Percentiles rank a stretch among this genome's conserved stretches.
phyloP scores from a whole-genome alignment of 257 asterid genomes.

The Przewalskia tangutica region DNA sequence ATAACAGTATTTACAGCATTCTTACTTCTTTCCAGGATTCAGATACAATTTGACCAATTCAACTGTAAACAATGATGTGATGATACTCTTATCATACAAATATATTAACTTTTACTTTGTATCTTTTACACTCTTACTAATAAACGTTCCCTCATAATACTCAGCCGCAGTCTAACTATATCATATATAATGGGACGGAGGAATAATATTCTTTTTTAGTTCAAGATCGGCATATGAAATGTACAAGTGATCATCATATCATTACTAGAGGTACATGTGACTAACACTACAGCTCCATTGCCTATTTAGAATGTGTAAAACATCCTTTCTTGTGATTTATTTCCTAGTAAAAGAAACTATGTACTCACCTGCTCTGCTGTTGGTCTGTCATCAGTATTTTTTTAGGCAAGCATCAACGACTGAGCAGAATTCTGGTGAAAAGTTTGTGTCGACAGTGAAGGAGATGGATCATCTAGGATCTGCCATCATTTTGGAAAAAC shows the following conservation, averaged over 20 bases:
- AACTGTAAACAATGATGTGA: background rate
- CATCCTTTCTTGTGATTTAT: background rate
- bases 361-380: slow-evolving; percentile 88
- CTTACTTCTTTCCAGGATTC: background rate
- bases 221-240: background rate
- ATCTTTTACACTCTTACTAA: background rate
- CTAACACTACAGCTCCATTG: background rate
- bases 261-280: background rate
- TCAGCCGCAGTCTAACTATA: background rate
- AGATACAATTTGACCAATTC: background rate
- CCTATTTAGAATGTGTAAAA: background rate
- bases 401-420: slow-evolving; percentile 84
- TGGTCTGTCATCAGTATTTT: slow-evolving; percentile 75
- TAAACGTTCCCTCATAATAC: background rate
- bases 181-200: background rate
- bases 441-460: slow-evolving; percentile 55
- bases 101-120: background rate
- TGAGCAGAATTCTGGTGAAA: slow-evolving; percentile 80
- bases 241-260: background rate
- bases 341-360: background rate
- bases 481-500: slow-evolving; percentile 10
- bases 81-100: background rate
- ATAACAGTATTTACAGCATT: background rate
- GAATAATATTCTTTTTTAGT: background rate
- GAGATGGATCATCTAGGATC: slow-evolving; percentile 98